Base-by-base conservation (phyloP, 1,284 basidiomycete genomes). In the Trichosporon inkin region DNA sequence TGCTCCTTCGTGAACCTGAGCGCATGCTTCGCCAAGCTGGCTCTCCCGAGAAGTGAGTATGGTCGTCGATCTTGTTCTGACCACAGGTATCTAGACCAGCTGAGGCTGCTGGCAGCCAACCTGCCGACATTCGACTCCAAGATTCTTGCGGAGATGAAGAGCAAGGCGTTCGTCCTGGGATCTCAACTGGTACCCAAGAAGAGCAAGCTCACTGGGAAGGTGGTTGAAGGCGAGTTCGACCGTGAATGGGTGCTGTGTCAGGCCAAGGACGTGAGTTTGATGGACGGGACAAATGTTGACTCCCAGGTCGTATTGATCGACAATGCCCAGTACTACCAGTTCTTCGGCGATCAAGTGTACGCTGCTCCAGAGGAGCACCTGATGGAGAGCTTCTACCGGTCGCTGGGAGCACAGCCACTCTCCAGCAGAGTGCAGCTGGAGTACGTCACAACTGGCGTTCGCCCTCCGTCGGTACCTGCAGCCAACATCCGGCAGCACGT, bases 61-160 rank as follows among this genome's bases (percentile, higher is more conserved):
- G n/a, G 28, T 37, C 11, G 16, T 0, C 37, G 0, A 10, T n/a
- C 2, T 6, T 19, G 32, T 0, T 10, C 58, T 59, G 37, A 54
- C 55, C 0, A 11, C 47, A 92, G 90, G 69, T 94, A 89, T 72
- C 80, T 92, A n/a, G 80, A 82, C 10, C 90, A 95, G 73, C 79
- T 96, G 11, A 85, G 91, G 17, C 88, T 92, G 62, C 84, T 97
- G 53, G 91, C 92, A 6, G 83, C 92, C 13, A 90, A 92, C 66
- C 79, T 81, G 62, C 82, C 83, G 24, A 78, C 83, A 2, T 81
- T 96, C 24, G 82, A 87, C 2, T 71, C 78, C 1, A 71, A 78
- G 0, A 87, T 87, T 0, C 73, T 86, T 35, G 74, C 70, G 10
- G 82, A 83, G 53, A 88, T 96, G 88, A 87, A 84, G 70, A 81